Base-by-base conservation (phyloP, 2,329 filamentous ascomycete species). In the Sporothrix brunneoviolacea region DNA sequence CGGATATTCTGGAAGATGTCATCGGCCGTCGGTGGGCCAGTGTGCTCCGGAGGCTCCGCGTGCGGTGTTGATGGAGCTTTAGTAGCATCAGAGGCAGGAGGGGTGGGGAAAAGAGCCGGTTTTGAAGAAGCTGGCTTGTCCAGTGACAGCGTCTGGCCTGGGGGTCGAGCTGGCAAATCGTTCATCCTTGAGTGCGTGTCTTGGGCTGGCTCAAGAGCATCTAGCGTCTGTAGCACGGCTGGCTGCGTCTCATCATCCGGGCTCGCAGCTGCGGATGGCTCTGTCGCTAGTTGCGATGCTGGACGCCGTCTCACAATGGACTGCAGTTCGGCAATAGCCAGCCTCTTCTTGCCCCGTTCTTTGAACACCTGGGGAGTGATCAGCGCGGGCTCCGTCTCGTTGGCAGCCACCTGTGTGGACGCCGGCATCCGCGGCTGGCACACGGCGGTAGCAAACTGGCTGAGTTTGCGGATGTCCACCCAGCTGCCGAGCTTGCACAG, bases 401-500 rank as follows among this genome's bases (percentile, higher is more conserved):
- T 48, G n/a, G 51, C 50, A 18, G 45, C 50, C 0, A 54, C 36
- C 13, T 40, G 35, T 5, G 48, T 15, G 4, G 48, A 42, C 54
- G 61, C 52, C 16, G 57, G 57, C 43, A 65, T 54, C 8, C 65
- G 60, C 40, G 65, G 60, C 44, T 38, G 59, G 54, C 66, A 73
- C 13, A 69, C 68, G 3, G 70, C 73, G 0, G 76, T 78, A 35
- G 80, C 77, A 35, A 71, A 64, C 10, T 65, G 62, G 21, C 67
- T 66, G 24, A 90, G 68, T 7, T 72, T 67, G 32, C 75, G 71
- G 46, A 84, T 62, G 54, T 82, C 76, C 19, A 86, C 73, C 83
- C 84, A 88, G 18, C 70, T 65, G 2, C 80, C 83, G 38, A 93
- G 69, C 59, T 78, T 82, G 64, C 83, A 90, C 22, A 88, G 63